Evolutionary conservation across 352 stramenopile genomes (phyloP).

Genomic region (Pythium coloratum): DNA sequence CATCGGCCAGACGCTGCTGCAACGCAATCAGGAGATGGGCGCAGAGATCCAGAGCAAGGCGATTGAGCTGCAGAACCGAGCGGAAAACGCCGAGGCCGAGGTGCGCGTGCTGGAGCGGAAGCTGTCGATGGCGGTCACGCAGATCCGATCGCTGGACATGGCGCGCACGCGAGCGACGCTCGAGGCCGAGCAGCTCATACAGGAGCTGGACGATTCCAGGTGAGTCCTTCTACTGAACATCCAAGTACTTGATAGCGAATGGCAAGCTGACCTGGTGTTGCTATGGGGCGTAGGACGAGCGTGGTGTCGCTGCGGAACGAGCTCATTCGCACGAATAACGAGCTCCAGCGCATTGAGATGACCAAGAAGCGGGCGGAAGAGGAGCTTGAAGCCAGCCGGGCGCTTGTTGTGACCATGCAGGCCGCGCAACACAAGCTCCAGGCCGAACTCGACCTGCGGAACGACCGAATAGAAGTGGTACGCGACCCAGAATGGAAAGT

Average conservation of each 20-base stretch:
- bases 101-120: slow-evolving; percentile 39
- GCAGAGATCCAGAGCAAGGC: slow-evolving; percentile 38
- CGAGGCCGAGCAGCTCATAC: slow-evolving; percentile 35
- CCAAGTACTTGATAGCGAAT: no score
- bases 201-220: slow-evolving; percentile 33
- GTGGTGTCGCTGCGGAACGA: slow-evolving; percentile 21
- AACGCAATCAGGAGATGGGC: slow-evolving; percentile 51
- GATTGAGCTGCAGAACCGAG: slow-evolving; percentile 37
- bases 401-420: slow-evolving; percentile 17
- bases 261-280: not conserved
- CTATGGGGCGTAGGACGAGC: not conserved
- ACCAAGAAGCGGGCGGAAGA: slow-evolving; percentile 30
- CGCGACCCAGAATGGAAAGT: not conserved
- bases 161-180: slow-evolving; percentile 35
- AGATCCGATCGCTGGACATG: slow-evolving; percentile 45
- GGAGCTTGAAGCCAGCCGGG: slow-evolving; percentile 20
- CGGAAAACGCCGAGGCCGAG: slow-evolving; percentile 46
- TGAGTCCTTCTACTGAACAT: slow-evolving; percentile 1
- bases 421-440: slow-evolving; percentile 19
- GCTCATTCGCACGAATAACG: slow-evolving; percentile 28
- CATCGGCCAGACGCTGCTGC: slow-evolving; percentile 49
- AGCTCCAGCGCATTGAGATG: slow-evolving; percentile 20
- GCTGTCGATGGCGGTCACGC: slow-evolving; percentile 30
- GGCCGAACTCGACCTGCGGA: slow-evolving; percentile 18
- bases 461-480: slow-evolving; percentile 38